Evolutionary conservation across 257 asterid genomes (phyloP).

Genomic region (Plantago ovata): DNA sequence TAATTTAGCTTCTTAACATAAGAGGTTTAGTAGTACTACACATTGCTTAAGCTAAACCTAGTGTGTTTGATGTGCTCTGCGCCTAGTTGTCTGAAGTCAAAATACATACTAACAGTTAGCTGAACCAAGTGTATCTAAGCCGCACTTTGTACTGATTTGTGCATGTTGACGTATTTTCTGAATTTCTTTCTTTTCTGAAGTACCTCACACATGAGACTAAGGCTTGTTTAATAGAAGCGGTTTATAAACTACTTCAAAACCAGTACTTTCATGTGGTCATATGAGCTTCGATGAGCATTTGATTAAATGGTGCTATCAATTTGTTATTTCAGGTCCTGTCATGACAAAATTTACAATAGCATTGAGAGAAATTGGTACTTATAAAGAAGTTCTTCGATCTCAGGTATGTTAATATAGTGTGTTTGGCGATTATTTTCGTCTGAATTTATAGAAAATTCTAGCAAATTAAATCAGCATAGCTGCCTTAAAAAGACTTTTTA

Average conservation of each 20-base stretch:
- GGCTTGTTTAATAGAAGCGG: neutral
- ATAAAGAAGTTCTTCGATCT: slow-evolving; percentile 99
- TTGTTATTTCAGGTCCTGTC: slow-evolving; percentile 73
- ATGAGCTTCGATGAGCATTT: slow-evolving; percentile 23
- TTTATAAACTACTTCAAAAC: neutral
- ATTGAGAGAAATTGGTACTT: slow-evolving; percentile 95
- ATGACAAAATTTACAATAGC: slow-evolving; percentile 99
- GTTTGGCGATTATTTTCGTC: slow-evolving; percentile 1
- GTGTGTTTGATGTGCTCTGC: neutral
- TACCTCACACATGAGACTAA: too few species aligned
- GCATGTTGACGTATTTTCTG: too few species aligned
- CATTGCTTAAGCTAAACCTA: slow-evolving; percentile 7
- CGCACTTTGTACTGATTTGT: too few species aligned
- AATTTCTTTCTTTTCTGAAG: too few species aligned
- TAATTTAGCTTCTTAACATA: neutral
- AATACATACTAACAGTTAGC: too few species aligned
- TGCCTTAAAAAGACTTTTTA: too few species aligned
- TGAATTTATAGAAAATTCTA: neutral
- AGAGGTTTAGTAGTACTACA: slow-evolving; percentile 3
- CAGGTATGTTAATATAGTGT: slow-evolving; percentile 52
- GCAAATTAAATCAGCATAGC: neutral
- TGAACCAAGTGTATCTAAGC: too few species aligned
- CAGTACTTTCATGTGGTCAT: slow-evolving; percentile 8
- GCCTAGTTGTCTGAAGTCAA: too few species aligned
- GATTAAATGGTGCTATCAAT: slow-evolving; percentile 14